Evolutionary conservation across 2,329 filamentous ascomycete genomes (phyloP), one percentile per base, ranked within the genome.

Genomic region (Diaporthe ampelina): DNA sequence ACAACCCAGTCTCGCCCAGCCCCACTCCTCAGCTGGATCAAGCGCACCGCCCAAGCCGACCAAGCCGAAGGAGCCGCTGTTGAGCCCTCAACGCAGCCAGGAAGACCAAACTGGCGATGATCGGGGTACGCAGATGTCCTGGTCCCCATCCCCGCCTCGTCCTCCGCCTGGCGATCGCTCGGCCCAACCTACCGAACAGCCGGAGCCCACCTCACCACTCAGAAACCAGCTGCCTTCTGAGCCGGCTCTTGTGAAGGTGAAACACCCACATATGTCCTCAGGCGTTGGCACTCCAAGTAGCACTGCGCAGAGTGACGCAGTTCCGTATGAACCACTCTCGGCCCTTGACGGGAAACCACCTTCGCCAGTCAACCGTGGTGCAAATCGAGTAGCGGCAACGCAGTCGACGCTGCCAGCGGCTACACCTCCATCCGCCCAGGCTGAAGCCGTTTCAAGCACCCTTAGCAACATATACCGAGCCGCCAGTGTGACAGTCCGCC

Each of bases 371-470:
- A 80, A 80, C 45, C 80, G 78, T 61, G 59, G 75, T 67, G 74
- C 75, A 58, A 57, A 76, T 26, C 77, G n/a, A 54, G 29, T 57
- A 21, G 26, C 71, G 29, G 58, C 65, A 37, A 59, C 52, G 48
- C 48, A 32, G 24, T 73, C 65, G 26, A n/a, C 21, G 11, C 69
- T 19, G 24, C 58, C 75, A 45, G 76, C 78, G 32, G 75, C 78
- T 48, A 83, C 82, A 11, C 81, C 82, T 24, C 81, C 81, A 19
- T 83, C 82, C 21, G 81, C 81, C 10, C 82, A 83, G 61, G 65
- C 79, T 24, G 75, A 77, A 35, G 76, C 80, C 9, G 24, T 58
- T 21, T 80, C 81, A 35, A 81, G 79, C 74, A 82, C 81, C 26
- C 77, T 80, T 35, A 77, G 80, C 24, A 56, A 26, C 24, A 61